Base-by-base conservation (phyloP, 2,329 filamentous ascomycete genomes). In the Clonostachys solani region DNA sequence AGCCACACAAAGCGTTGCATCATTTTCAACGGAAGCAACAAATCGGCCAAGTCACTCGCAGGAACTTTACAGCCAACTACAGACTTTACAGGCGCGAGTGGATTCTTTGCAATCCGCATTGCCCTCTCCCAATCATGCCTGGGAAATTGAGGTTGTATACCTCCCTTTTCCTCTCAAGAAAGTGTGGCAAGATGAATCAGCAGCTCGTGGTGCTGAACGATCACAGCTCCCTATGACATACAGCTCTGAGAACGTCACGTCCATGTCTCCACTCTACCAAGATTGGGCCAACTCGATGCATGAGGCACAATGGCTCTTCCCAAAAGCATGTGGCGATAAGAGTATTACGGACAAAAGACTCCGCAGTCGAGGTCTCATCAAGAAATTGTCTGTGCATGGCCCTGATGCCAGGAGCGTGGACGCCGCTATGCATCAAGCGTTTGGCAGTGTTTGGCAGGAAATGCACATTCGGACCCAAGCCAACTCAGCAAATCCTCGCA, bases 81-180 rank as follows among this genome's bases (percentile, higher is more conserved):
- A 78, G 52, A 60, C 62, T 7, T 61, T 82, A 1, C 72, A 75
- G 52, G 69, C 72, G 4, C 74, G 78, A 50, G 65, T 82, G 43
- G 63, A 70, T 33, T 71, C 78, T 40, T 69, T 89, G 10, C 83
- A 87, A 60, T 74, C 75, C 6, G 69, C 77, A 10, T 63, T 82
- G 33, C 86, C 87, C n/a, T 82, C 85, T 0, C 71, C 72, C 29
- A 65, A 67, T 40, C 73, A 79, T 38, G 85, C 87, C 0, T 91
- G 87, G 85, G 80, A 87, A 53, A 69, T 92, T 2, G 87, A 92
- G 58, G 84, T 92, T 5, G 81, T 92, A 2, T 81, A 91, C 48
- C 62, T 92, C 8, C 88, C 88, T 2, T 92, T 89, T 61, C 73
- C 76, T 2, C 65, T 83, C 7, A 78, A 74, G 54, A 74, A 71